Conservation (phyloP, 2,329 filamentous ascomycete genomes). For the Leptographium galeiforme region DNA sequence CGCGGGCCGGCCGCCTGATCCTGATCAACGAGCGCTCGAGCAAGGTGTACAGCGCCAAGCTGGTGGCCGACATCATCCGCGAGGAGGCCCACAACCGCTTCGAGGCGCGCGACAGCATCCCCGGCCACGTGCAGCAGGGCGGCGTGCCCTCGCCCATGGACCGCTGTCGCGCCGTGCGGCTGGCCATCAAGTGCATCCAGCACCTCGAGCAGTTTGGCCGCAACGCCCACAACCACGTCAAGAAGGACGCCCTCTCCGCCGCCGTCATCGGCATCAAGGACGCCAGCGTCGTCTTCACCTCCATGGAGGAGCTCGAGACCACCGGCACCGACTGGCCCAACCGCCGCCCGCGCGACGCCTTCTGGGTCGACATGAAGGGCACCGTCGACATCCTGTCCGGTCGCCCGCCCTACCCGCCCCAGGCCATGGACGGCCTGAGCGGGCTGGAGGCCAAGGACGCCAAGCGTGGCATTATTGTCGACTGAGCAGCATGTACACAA, state of each 20-base stretch:
- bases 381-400: conserved; percentile 78
- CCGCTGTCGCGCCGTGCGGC: conserved; percentile 75
- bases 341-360: conserved; percentile 67
- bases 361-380: conserved; percentile 70
- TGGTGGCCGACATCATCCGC: conserved; percentile 90
- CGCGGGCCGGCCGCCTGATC: conserved; percentile 81
- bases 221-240: conserved; percentile 52
- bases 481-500: neutral
- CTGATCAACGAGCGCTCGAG: conserved; percentile 95
- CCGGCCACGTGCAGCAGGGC: conserved; percentile 89
- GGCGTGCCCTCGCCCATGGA: conserved; percentile 93
- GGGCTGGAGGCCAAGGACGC: conserved; percentile 46
- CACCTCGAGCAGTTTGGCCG: conserved; percentile 70
- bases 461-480: conserved; percentile 33
- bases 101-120: conserved; percentile 81
- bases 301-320: conserved; percentile 68
- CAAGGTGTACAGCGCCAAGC: conserved; percentile 77
- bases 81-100: conserved; percentile 87
- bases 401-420: conserved; percentile 38
- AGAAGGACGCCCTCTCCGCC: conserved; percentile 58
- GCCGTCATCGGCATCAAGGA: conserved; percentile 88
- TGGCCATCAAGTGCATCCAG: conserved; percentile 89
- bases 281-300: conserved; percentile 74
- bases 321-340: conserved; percentile 89
- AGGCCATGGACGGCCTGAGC: conserved; percentile 34